Base-by-base conservation (phyloP, 2,329 filamentous ascomycete species). In the Neobulgaria alba region DNA sequence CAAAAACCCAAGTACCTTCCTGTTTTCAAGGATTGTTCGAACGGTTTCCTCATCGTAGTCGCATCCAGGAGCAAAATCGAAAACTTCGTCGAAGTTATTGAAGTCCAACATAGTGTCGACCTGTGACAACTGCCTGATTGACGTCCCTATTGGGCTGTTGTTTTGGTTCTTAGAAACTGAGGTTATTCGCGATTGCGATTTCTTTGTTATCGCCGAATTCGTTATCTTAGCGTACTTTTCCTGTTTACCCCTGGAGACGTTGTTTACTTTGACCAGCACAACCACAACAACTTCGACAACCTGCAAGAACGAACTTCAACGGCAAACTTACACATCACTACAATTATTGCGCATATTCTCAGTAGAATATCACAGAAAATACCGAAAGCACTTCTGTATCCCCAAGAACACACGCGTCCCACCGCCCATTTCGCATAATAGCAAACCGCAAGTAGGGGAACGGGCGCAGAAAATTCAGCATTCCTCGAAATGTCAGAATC, bases 1-100 rank as follows among this genome's bases (percentile, higher is more conserved):
- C 43, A 90, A 73, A 42, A 82, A 81, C 46, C 80, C 77, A 15
- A 88, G 69, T 36, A 65, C 72, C 55, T 79, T 82, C 51, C 85
- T 79, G 56, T 76, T 76, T 20, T 69, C 65, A 44, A 82, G 71
- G 40, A 88, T 85, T 35, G 77, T 72, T 35, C 79, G 71, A 41
- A 77, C 65, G 21, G 72, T 61, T 45, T 72, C 71, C 42, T 75
- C 69, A 55, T 78, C 73, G 60, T 85, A 85, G 2, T 73, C 70
- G 43, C 76, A 75, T 4, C 73, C 70, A 4, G 70, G 65, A 39
- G 77, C 71, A 30, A 73, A 67, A 16, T 69, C 68, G 51, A 90
- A 92, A 1, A 87, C 75, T 7, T 74, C 67, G 16, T 82, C 71
- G 46, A 85, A 85, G 26, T 81, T 71, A 17, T 75, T 71, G 59